Percentiles rank a stretch among this genome's conserved stretches.
Conservation (phyloP, 176 grass and related monocot genomes). For the Thinopyrum elongatum region DNA sequence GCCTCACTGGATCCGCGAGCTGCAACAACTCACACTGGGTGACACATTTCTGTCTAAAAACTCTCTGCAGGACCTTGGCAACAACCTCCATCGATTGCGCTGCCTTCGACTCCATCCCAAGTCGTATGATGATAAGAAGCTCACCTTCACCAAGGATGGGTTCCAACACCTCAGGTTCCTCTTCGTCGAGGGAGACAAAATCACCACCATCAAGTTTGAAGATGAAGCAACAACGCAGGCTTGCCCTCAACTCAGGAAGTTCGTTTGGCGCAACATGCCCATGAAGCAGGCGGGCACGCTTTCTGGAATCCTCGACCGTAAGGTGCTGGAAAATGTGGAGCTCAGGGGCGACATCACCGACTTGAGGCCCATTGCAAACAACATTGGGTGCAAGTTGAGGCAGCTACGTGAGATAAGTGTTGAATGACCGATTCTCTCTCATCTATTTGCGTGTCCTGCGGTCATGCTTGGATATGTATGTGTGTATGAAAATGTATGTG, state of each 20-base stretch:
- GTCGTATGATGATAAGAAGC: not conserved
- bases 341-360: not conserved
- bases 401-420: no score
- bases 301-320: not conserved
- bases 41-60: not conserved
- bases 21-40: not conserved
- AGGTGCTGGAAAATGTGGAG: not conserved
- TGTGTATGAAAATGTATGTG: not conserved
- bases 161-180: slow-evolving; percentile 10
- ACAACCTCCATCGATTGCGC: not conserved
- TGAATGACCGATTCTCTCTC: not conserved
- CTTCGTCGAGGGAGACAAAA: not conserved
- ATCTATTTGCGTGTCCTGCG: not conserved
- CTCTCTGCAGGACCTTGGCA: not conserved
- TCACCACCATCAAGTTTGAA: no score
- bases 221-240: no score
- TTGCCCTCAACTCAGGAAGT: no score
- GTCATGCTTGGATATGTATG: not conserved
- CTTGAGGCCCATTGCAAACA: not conserved
- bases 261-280: not conserved
- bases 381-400: not conserved
- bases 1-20: not conserved
- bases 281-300: not conserved
- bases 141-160: not conserved
- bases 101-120: not conserved